Base-by-base conservation (phyloP, 108 stramenopile genomes). In the Nitzschia sp. region DNA sequence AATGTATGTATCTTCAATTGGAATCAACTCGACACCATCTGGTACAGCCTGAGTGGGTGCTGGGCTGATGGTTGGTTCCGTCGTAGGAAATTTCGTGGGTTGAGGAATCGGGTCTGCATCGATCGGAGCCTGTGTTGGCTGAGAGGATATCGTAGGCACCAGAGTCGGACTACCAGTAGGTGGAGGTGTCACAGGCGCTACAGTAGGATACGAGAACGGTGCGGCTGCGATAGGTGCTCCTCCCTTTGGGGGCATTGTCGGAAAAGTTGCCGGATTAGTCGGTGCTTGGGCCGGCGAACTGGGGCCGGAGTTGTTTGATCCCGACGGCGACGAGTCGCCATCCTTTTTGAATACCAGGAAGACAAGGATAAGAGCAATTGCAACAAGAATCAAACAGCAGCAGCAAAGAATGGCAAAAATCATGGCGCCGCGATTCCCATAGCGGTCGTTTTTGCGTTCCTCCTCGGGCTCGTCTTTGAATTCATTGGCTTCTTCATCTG, bases 1-100 rank as follows among this genome's bases (percentile, higher is more conserved):
- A 26, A 66, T 66, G 26, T 66, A 66, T 11, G 66, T 66, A 33
- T 72, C 71, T 41, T 63, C 47, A 45, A 29, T 35, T 15, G 71
- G 60, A 45, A 57, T 38, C 15, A 72, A 5, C 9, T 4, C 35
- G 3, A 72, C 31, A 0, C 16, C 36, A 33, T 72, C 71, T 1
- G 61, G 71, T 13, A 72, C 41, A 9, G 53, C 29, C 52, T 45
- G 32, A 8, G 71, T 72, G 3, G 71, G 71, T 23, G 33, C 35
- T 19, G 58, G 58, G 23, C 45, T 19, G 5, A 32, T 47, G 16
- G 69, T 69, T 8, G 70, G 70, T 33, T 9, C 31, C 15, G 44
- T 25, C 27, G 63, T 47, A 5, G 72, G 72, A 25, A 1, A 38
- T 25, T 25, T 4, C 29, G 63, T 65, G 19, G 72, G 63, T 22